Base-by-base conservation (phyloP, 106 monocot species). In the Apostasia ramifera region DNA sequence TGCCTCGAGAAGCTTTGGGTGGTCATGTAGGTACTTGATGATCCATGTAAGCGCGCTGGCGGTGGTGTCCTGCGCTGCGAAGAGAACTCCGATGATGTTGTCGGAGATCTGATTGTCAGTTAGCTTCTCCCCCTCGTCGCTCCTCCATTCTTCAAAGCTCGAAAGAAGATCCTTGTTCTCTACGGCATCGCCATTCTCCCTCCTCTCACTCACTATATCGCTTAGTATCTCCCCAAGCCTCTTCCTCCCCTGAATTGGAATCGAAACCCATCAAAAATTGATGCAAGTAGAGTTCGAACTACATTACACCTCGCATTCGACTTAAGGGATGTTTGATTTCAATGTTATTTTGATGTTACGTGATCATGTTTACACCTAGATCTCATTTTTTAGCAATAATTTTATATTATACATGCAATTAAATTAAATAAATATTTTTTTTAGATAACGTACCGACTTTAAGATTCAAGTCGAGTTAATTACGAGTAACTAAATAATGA, bases 1-100 rank as follows among this genome's bases (percentile, higher is more conserved):
- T 37, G 79, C 77, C 67, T 88, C 74, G 53, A 91, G 81, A 73
- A 94, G 71, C 65, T 85, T 78, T 0, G 79, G 81, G 53, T 88
- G 45, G 55, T 91, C 94, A 40, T 88, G 69, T 13, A 94, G 83
- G 77, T 77, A 94, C 83, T 94, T 94, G 44, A 94, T 15, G 61
- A 94, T 81, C 94, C 94, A 94, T 0, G 94, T 91, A 47, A 94
- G 82, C 10, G 71, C 81, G 58, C 94, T 94, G 5, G 91, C 91
- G 0, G 94, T 91, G 2, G 94, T 94, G 72, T 94, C 94, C 64
- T 94, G 90, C 46, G 94, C 94, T 0, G 94, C 94, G 51, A 91
- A 94, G 3, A 94, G 77, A 1, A 91, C 81, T 8, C 94, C 94
- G 52, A 88, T 88, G 68, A 94, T 71, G 70, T 94, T 94, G 76